Evolutionary conservation across 1,284 basidiomycete species (phyloP).

Genomic region (Puccinia novopanici): DNA sequence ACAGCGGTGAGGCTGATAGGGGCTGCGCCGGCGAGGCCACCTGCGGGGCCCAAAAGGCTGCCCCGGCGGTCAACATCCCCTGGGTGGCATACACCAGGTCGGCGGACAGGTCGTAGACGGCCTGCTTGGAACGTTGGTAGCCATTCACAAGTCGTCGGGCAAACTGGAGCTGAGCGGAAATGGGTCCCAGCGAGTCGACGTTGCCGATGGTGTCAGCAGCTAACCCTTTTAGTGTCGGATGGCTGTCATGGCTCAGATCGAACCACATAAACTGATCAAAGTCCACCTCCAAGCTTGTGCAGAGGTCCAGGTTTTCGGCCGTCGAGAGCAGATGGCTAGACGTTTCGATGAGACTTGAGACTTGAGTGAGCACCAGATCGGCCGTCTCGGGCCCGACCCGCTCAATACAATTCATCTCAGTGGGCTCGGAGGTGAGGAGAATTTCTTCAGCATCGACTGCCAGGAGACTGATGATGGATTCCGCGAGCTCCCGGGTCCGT

Average conservation of each 20-base stretch:
- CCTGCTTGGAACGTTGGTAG: constrained; percentile 30
- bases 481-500: not conserved
- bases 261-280: constrained; percentile 44
- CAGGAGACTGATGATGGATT: constrained; percentile 22
- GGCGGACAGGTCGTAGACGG: constrained; percentile 27
- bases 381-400: not conserved
- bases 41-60: not conserved
- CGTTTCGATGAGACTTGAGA: constrained; percentile 20
- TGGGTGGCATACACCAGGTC: constrained; percentile 41
- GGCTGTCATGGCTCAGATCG: constrained; percentile 6
- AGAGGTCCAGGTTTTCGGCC: constrained; percentile 16
- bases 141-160: constrained; percentile 35
- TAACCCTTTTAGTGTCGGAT: not conserved
- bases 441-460: constrained; percentile 22
- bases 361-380: constrained; percentile 17
- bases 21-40: constrained; percentile 42
- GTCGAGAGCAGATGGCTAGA: constrained; percentile 19
- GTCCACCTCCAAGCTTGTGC: constrained; percentile 30
- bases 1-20: constrained; percentile 38
- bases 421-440: constrained; percentile 14
- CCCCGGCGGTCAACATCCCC: not conserved
- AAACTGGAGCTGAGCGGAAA: constrained; percentile 17
- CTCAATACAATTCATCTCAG: constrained; percentile 2
- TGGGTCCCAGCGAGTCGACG: not conserved
- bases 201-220: not conserved